Evolutionary conservation across 2,329 filamentous ascomycete species (phyloP).

Genomic region (Sarocladiaceae sp.): DNA sequence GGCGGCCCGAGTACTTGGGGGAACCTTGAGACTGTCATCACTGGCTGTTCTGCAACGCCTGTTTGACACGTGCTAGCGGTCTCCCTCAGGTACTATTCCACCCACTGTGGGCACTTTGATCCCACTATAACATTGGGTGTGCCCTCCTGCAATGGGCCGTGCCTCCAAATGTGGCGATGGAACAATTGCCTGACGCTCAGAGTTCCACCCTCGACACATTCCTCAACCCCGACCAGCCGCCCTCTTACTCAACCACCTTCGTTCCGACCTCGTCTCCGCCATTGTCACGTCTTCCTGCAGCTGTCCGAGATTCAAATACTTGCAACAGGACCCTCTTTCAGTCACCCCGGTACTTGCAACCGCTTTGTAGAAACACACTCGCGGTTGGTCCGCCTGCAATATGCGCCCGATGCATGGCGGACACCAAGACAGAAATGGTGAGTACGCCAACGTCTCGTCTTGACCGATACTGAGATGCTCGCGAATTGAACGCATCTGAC

Average conservation of each 20-base stretch:
- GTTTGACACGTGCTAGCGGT: too few relatives aligned
- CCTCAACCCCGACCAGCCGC: not conserved
- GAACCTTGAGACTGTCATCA: not conserved
- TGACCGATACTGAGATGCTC: not conserved
- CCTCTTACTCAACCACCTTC: not conserved
- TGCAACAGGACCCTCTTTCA: not conserved
- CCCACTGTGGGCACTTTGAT: too few relatives aligned
- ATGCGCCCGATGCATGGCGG: conserved; percentile 41
- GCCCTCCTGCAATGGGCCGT: not conserved
- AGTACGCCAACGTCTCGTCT: conserved; percentile 14
- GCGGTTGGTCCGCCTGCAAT: conserved; percentile 26
- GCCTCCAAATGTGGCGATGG: not conserved
- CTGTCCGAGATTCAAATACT: not conserved
- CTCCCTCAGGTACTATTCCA: too few relatives aligned
- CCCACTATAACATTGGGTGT: too few relatives aligned
- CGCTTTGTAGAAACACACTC: conserved; percentile 10
- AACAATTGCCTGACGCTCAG: conserved; percentile 2
- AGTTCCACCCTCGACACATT: not conserved
- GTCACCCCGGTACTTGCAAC: conserved; percentile 3
- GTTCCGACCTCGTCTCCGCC: not conserved
- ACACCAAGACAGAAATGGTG: conserved; percentile 34
- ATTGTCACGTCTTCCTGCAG: not conserved
- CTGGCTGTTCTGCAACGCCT: too few relatives aligned
- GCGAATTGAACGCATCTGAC: not conserved
- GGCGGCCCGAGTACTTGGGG: not conserved